Evolutionary conservation across 202 grass and related monocot genomes (phyloP).

Genomic region (Hordeum pubiflorum): DNA sequence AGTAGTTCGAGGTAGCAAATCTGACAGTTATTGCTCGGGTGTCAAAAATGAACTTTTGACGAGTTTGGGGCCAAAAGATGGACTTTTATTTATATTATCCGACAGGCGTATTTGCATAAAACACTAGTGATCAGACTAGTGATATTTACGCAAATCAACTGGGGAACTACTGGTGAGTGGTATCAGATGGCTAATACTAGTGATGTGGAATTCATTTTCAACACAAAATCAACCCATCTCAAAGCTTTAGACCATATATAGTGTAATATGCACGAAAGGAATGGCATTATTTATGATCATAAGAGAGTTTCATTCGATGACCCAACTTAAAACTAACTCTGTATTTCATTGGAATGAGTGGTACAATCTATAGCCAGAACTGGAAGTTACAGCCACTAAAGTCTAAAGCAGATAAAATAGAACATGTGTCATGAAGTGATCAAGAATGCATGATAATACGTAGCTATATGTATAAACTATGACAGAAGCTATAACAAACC

Average conservation of each 20-base stretch:
- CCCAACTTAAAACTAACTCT: neutral
- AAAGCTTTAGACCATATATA: neutral
- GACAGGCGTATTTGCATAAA: neutral
- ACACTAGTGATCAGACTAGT: neutral
- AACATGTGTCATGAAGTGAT: neutral
- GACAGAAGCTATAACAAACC: conserved; percentile 39
- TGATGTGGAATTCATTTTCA: neutral
- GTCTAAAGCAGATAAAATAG: neutral
- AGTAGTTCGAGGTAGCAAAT: no score
- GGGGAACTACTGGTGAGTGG: neutral
- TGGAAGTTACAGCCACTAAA: neutral
- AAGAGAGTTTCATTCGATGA: neutral
- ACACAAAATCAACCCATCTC: neutral
- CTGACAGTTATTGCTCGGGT: no score
- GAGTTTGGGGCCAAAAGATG: no score
- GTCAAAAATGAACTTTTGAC: no score
- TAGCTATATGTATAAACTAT: neutral
- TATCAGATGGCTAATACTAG: neutral
- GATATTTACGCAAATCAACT: neutral
- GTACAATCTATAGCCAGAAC: neutral
- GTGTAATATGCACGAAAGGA: neutral
- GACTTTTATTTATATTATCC: neutral
- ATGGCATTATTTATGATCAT: neutral
- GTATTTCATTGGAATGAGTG: neutral
- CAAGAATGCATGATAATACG: neutral